phyloP scores from a whole-genome alignment of 2,329 filamentous ascomycete species.

The Acrodontium crateriforme region DNA sequence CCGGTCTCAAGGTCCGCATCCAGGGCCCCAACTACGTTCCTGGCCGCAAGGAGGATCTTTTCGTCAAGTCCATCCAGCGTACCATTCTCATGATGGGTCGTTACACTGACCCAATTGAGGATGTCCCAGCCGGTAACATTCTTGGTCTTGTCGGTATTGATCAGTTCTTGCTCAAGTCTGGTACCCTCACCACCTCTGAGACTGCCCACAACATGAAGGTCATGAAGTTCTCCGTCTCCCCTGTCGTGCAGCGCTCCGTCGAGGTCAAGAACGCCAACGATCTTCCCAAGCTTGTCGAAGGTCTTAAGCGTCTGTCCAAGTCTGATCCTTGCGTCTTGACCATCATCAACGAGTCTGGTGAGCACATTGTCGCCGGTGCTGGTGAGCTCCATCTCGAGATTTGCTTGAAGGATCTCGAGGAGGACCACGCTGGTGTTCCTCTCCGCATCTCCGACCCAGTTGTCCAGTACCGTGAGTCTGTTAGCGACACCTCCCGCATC shows the following conservation, averaged over 20 bases:
- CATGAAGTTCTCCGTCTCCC: constrained; percentile 99
- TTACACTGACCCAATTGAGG: constrained; percentile 96
- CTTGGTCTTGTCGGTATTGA: constrained; percentile 98
- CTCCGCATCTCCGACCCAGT: constrained; percentile 97
- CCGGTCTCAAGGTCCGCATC: constrained; percentile 98
- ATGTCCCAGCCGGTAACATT: constrained; percentile 99
- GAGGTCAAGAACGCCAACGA: constrained; percentile 99
- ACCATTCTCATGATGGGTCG: constrained; percentile 99
- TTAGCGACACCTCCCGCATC: constrained; percentile 72
- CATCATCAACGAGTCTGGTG: constrained; percentile 77
- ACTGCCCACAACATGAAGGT: constrained; percentile 99
- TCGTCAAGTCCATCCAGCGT: constrained; percentile 99
- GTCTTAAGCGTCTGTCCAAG: constrained; percentile 99
- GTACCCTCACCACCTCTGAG: constrained; percentile 94
- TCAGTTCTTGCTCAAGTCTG: constrained; percentile 99
- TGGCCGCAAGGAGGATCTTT: constrained; percentile 97
- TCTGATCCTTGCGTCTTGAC: constrained; percentile 97
- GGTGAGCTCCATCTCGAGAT: constrained; percentile 99
- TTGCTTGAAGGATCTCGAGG: constrained; percentile 99
- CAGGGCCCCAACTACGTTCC: constrained; percentile 98
- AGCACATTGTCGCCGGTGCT: constrained; percentile 97
- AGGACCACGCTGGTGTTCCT: constrained; percentile 97
- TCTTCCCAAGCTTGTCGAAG: constrained; percentile 98
- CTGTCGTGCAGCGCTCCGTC: constrained; percentile 95
- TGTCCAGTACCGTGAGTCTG: constrained; percentile 97